A percentile compares a stretch with the other conserved stretches of the same genome.
Evolutionary conservation across 331 rosid genomes (phyloP).

Genomic region (Ulmus americana): DNA sequence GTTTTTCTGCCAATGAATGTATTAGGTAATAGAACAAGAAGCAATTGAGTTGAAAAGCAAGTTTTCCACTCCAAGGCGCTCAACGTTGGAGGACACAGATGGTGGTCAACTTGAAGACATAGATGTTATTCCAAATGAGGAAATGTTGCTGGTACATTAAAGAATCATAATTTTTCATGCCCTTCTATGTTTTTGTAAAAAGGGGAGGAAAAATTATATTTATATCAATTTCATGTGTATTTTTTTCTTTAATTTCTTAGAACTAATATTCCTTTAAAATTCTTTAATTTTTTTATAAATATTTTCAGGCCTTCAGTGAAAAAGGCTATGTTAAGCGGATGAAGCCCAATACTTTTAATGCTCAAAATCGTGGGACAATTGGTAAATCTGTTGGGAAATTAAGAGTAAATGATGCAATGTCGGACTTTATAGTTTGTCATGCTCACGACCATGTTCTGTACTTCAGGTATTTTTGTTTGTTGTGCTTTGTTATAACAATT

Average conservation of each 20-base stretch:
- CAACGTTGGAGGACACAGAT: slow-evolving; percentile 72
- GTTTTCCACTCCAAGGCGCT: slow-evolving; percentile 75
- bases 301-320: slow-evolving; percentile 77
- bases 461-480: slow-evolving; percentile 57
- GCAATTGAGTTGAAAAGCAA: slow-evolving; percentile 78
- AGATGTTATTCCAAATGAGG: slow-evolving; percentile 95
- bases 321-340: slow-evolving; percentile 93
- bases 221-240: background rate
- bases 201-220: background rate
- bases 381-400: slow-evolving; percentile 98
- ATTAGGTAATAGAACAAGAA: slow-evolving; percentile 80
- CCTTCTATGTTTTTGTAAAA: background rate
- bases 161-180: background rate
- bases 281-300: background rate
- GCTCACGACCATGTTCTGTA: slow-evolving; percentile 92
- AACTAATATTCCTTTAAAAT: background rate
- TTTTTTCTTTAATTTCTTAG: background rate
- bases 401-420: slow-evolving; percentile 88
- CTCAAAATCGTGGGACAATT: slow-evolving; percentile 91
- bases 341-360: slow-evolving; percentile 86
- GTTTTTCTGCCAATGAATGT: background rate
- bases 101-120: slow-evolving; percentile 93
- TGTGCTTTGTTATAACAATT: background rate
- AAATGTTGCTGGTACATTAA: slow-evolving; percentile 70
- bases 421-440: slow-evolving; percentile 87